Percentiles rank a stretch among this genome's conserved stretches.
Evolutionary conservation across 2,329 filamentous ascomycete genomes (phyloP).

Genomic region (Aspergillus sp.): DNA sequence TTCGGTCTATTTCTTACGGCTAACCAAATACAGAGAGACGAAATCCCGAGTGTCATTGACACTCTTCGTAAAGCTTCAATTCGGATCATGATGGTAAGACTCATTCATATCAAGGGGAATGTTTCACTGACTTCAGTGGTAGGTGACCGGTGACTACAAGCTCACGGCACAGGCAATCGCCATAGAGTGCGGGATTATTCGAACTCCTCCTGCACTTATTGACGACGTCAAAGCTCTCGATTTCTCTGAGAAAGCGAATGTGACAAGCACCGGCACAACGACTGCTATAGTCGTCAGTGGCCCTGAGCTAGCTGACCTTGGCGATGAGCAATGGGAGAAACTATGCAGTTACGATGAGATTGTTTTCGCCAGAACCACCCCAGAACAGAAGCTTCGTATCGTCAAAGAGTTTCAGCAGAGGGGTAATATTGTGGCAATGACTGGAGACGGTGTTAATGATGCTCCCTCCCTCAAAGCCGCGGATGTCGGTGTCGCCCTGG

Average conservation of each 20-base stretch:
- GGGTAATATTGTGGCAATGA: conserved; percentile 56
- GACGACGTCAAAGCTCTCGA: conserved; percentile 57
- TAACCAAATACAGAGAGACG: conserved; percentile 43
- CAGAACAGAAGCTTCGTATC: conserved; percentile 75
- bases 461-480: conserved; percentile 56
- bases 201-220: conserved; percentile 43
- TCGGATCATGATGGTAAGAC: conserved; percentile 68
- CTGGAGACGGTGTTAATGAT: conserved; percentile 49
- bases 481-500: conserved; percentile 60
- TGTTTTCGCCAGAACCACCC: conserved; percentile 73
- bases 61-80: conserved; percentile 68
- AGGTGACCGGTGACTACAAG: conserved; percentile 72
- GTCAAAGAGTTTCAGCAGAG: conserved; percentile 69
- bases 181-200: conserved; percentile 67
- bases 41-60: conserved; percentile 58
- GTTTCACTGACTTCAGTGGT: conserved; percentile 16
- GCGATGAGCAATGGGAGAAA: conserved; percentile 66
- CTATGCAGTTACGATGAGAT: conserved; percentile 67
- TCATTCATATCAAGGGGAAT: conserved; percentile 1
- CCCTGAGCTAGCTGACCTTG: conserved; percentile 63
- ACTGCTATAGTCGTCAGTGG: conserved; percentile 63
- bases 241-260: neutral
- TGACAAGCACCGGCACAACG: conserved; percentile 18
- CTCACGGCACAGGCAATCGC: conserved; percentile 73
- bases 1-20: neutral